Conservation (phyloP, 2,329 filamentous ascomycete species). For the Botrytis byssoidea region DNA sequence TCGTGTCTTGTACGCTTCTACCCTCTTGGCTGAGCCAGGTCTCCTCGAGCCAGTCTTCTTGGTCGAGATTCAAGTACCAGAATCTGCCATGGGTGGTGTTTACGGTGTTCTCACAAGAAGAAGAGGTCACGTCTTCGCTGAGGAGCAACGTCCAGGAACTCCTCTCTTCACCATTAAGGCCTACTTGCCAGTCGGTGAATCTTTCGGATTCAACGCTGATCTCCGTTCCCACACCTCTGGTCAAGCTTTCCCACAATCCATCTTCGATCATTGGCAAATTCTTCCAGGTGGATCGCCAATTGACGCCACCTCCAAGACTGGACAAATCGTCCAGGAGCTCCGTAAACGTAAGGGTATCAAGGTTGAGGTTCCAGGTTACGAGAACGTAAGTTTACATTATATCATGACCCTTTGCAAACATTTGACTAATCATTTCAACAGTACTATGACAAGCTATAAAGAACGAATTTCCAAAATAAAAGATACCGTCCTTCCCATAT, state of each 20-base stretch:
- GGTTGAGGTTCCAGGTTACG: conserved; percentile 85
- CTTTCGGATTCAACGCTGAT: conserved; percentile 98
- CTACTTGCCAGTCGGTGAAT: conserved; percentile 94
- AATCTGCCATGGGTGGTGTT: conserved; percentile 99
- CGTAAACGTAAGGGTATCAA: conserved; percentile 99
- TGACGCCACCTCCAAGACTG: conserved; percentile 78
- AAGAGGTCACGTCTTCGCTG: conserved; percentile 98
- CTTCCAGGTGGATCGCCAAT: conserved; percentile 91
- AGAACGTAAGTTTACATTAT: conserved; percentile 72
- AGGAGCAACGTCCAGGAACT: conserved; percentile 97
- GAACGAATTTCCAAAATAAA: conserved; percentile 34
- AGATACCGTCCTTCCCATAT: conserved; percentile 35
- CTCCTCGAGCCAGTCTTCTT: conserved; percentile 98
- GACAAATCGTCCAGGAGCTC: conserved; percentile 80
- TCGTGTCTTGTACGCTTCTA: conserved; percentile 93
- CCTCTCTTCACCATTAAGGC: conserved; percentile 99
- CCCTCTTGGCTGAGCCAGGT: conserved; percentile 86
- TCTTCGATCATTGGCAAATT: conserved; percentile 99
- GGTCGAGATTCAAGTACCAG: conserved; percentile 98
- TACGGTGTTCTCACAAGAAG: conserved; percentile 97
- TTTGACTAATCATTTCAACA: conserved; percentile 50
- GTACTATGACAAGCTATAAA: conserved; percentile 99
- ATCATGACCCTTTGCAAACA: not conserved
- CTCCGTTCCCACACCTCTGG: conserved; percentile 90
- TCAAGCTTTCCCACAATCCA: conserved; percentile 97